Conservation (phyloP, 345 rosid genomes). For the Eucalyptus marginata region DNA sequence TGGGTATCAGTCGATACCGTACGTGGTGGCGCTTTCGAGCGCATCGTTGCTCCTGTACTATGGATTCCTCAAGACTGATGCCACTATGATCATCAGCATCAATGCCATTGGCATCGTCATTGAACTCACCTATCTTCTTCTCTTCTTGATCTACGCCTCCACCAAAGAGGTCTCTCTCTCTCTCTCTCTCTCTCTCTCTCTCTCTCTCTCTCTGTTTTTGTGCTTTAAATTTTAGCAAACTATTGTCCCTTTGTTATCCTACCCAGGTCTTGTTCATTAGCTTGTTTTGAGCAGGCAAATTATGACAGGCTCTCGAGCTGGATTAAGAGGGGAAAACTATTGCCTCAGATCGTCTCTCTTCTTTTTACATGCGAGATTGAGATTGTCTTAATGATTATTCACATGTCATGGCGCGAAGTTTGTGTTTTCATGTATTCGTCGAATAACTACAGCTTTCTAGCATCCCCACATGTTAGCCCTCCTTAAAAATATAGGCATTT, state of each 20-base stretch:
- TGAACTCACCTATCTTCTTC: slow-evolving; percentile 33
- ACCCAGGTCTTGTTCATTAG: background rate
- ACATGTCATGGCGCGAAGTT: background rate
- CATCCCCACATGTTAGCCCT: background rate
- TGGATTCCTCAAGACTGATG: slow-evolving; percentile 37
- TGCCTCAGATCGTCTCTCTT: background rate
- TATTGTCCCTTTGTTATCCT: background rate
- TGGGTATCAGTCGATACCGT: slow-evolving; percentile 70
- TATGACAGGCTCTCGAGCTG: background rate
- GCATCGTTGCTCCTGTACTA: slow-evolving; percentile 60
- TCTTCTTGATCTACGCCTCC: slow-evolving; percentile 51
- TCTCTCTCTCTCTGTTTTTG: background rate
- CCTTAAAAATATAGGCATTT: background rate
- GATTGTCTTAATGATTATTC: background rate
- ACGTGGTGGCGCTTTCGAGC: slow-evolving; percentile 45
- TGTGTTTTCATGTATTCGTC: background rate
- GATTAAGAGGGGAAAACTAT: background rate
- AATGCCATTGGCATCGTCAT: slow-evolving; percentile 48
- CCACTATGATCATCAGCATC: slow-evolving; percentile 44
- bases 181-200: background rate
- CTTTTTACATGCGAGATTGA: background rate
- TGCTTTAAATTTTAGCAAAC: background rate
- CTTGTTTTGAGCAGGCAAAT: background rate
- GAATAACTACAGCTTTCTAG: background rate
- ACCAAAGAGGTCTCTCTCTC: slow-evolving; percentile 7